Conservation (phyloP, 148 eudicot genomes). For the Rhododendron kiyosumense region DNA sequence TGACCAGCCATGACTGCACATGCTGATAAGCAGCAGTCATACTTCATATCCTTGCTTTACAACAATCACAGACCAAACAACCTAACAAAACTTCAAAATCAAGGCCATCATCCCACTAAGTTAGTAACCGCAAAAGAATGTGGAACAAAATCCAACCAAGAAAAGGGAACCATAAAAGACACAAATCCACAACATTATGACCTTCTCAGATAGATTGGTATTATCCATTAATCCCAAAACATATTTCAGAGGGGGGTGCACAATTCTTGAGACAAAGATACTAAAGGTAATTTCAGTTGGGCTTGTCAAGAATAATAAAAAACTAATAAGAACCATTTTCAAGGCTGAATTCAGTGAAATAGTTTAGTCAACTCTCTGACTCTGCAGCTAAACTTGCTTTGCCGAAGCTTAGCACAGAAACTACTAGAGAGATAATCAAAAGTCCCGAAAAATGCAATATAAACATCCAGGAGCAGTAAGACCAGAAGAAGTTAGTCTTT, state of each 20-base stretch:
- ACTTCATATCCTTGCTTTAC: background rate
- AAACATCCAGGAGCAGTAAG: background rate
- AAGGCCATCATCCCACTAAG: background rate
- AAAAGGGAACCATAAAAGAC: background rate
- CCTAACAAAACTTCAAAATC: background rate
- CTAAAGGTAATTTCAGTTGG: background rate
- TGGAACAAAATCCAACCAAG: background rate
- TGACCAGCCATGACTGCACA: background rate
- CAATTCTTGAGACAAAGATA: background rate
- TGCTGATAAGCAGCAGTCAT: background rate
- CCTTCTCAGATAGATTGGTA: background rate
- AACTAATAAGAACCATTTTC: background rate
- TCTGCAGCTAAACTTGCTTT: background rate
- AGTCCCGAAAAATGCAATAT: background rate
- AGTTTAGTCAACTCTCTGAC: background rate
- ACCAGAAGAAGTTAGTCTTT: background rate
- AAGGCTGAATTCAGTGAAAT: background rate
- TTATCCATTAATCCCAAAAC: background rate
- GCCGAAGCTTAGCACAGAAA: background rate
- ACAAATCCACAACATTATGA: background rate
- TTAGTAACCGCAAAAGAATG: background rate
- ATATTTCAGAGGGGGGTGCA: background rate
- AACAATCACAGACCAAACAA: background rate
- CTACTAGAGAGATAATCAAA: background rate
- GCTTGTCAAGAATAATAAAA: background rate